These are phyloP conservation scores for Xylaria scruposa DNA, from an alignment of 495 filamentous ascomycete species.

Conservation along the genomic window DNA sequence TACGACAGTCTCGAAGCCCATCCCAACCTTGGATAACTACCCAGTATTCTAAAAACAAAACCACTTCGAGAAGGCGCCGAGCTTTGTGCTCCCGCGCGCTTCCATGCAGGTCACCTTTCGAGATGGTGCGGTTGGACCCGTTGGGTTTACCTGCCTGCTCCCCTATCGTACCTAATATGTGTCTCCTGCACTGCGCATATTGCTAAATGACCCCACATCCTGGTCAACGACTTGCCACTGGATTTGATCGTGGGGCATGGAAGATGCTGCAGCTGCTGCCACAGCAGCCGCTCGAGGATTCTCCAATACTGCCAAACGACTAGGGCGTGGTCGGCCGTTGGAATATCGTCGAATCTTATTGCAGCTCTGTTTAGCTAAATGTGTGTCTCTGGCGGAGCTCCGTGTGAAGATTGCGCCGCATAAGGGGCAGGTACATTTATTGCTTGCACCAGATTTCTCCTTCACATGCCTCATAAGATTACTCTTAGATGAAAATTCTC, in stretches of 20 bases:
- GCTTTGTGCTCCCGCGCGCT: not conserved
- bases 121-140: not conserved
- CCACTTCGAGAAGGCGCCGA: not conserved
- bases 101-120: not conserved
- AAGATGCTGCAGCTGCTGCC: constrained; percentile 36
- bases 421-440: constrained; percentile 82
- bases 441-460: constrained; percentile 85
- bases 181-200: constrained; percentile 16
- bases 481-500: constrained; percentile 95
- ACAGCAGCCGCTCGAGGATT: constrained; percentile 38
- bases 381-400: constrained; percentile 87
- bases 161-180: not conserved
- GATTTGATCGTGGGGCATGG: constrained; percentile 34
- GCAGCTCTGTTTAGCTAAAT: constrained; percentile 58
- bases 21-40: not conserved
- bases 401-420: constrained; percentile 91
- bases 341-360: constrained; percentile 42
- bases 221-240: constrained; percentile 37
- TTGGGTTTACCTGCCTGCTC: not conserved
- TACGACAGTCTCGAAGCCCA: not conserved
- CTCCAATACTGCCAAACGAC: constrained; percentile 38
- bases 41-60: not conserved
- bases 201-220: constrained; percentile 31
- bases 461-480: constrained; percentile 89
- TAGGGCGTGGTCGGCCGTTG: constrained; percentile 41